Percentiles rank a stretch among this genome's conserved stretches.
Conservation (phyloP, 2,329 filamentous ascomycete species). For the Penicillium psychrosexuale region DNA sequence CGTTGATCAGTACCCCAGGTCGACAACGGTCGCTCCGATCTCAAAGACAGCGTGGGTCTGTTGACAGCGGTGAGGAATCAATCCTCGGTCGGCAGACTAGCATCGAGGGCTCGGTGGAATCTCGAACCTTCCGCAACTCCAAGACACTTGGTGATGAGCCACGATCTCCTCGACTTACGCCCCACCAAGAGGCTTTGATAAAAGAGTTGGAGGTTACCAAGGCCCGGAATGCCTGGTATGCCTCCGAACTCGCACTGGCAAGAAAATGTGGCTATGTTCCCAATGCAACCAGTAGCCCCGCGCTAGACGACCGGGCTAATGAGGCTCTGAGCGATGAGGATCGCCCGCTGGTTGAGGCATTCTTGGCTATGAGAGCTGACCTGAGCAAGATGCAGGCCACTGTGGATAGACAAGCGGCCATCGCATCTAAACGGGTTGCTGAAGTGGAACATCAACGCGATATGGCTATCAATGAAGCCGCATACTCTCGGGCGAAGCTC, state of each 20-base stretch:
- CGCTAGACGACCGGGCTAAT: conserved; percentile 70
- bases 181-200: conserved; percentile 61
- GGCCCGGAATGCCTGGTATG: conserved; percentile 93
- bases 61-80: conserved; percentile 66
- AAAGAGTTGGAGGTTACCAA: conserved; percentile 84
- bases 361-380: conserved; percentile 86
- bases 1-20: conserved; percentile 42
- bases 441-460: conserved; percentile 94
- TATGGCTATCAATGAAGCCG: conserved; percentile 87
- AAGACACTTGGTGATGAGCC: conserved; percentile 44
- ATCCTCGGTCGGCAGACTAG: conserved; percentile 42
- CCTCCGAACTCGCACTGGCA: conserved; percentile 87
- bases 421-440: conserved; percentile 84
- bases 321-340: conserved; percentile 91
- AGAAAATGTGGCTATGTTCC: conserved; percentile 83
- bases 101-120: conserved; percentile 41
- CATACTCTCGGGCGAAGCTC: conserved; percentile 89
- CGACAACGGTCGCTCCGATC: conserved; percentile 55
- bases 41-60: conserved; percentile 60
- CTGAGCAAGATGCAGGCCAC: conserved; percentile 84
- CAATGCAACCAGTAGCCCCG: conserved; percentile 65
- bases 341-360: conserved; percentile 83
- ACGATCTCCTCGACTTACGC: conserved; percentile 44
- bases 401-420: conserved; percentile 80
- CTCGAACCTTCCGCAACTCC: conserved; percentile 40